These are phyloP conservation scores for Solanum pimpinellifolium DNA, from an alignment of 257 asterid genomes.

Conservation along the genomic window DNA sequence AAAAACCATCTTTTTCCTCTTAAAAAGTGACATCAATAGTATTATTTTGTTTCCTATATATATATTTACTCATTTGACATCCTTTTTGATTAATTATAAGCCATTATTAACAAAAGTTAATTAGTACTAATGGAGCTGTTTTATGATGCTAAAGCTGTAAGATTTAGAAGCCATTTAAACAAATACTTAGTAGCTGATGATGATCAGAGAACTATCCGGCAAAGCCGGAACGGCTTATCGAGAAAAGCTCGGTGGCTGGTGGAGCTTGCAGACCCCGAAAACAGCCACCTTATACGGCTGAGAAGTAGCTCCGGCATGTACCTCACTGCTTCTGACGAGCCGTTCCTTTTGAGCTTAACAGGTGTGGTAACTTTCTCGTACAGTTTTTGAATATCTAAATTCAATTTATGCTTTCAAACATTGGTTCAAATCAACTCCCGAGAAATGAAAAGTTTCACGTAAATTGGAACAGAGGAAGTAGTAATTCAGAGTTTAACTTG, in stretches of 20 bases:
- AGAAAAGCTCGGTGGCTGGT: conserved; percentile 71
- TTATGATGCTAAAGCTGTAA: conserved; percentile 47
- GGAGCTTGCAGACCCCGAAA: conserved; percentile 46
- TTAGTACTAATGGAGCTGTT: conserved; percentile 50
- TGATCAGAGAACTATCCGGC: conserved; percentile 53
- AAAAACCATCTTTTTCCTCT: conserved; percentile 1
- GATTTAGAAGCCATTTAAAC: conserved; percentile 51
- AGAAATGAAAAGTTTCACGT: neutral
- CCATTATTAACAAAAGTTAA: neutral
- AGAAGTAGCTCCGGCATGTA: conserved; percentile 65
- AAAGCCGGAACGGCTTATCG: conserved; percentile 53
- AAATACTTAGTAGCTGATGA: conserved; percentile 81
- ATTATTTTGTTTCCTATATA: neutral
- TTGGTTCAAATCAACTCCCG: neutral
- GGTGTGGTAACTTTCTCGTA: conserved; percentile 15
- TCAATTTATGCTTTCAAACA: neutral
- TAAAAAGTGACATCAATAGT: neutral
- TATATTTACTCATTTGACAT: neutral
- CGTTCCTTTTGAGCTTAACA: conserved; percentile 61
- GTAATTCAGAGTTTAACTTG: neutral
- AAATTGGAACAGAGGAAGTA: neutral
- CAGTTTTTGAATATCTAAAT: neutral
- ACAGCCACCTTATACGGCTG: conserved; percentile 43
- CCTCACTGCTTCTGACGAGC: conserved; percentile 54
- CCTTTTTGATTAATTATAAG: neutral